A percentile compares a stretch with the other conserved stretches of the same genome.
These are phyloP conservation scores for Nemania serpens DNA, from an alignment of 2,329 filamentous ascomycete genomes.

Conservation along the genomic window DNA sequence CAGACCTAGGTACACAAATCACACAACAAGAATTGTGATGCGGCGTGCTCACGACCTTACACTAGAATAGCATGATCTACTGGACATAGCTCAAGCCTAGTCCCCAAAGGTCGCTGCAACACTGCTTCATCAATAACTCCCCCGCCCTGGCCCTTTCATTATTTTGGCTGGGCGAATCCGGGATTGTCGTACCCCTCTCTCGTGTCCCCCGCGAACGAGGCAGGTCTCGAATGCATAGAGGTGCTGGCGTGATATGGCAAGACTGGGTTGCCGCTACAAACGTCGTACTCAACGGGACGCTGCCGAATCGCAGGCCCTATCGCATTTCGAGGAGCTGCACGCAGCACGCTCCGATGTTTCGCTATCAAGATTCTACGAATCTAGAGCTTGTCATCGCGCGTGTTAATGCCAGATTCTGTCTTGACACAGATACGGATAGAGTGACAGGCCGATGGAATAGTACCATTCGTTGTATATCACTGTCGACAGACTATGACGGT, in stretches of 20 bases:
- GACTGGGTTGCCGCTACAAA: slow-evolving; percentile 12
- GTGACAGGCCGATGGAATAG: not conserved
- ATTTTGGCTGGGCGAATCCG: slow-evolving; percentile 10
- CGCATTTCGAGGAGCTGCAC: slow-evolving; percentile 9
- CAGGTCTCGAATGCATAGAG: slow-evolving; percentile 11
- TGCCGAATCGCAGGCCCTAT: slow-evolving; percentile 1
- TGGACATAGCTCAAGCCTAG: slow-evolving; percentile 3
- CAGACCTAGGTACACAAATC: slow-evolving; percentile 4
- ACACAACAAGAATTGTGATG: slow-evolving; percentile 1
- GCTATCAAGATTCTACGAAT: not conserved
- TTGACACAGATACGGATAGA: not conserved
- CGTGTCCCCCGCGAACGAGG: slow-evolving; percentile 4
- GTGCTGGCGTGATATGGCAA: not conserved
- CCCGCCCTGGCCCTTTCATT: not conserved
- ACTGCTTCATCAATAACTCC: not conserved
- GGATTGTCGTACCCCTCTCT: slow-evolving; percentile 10
- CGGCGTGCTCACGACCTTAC: slow-evolving; percentile 1
- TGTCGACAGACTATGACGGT: not conserved
- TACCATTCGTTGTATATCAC: not conserved
- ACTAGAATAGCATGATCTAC: not conserved
- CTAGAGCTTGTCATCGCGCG: not conserved
- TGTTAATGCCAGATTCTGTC: not conserved
- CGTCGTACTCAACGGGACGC: slow-evolving; percentile 6
- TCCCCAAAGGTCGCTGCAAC: slow-evolving; percentile 2
- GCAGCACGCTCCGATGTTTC: not conserved